phyloP scores from a whole-genome alignment of 139 green algal genomes.

The Chlamydomonas applanata region DNA sequence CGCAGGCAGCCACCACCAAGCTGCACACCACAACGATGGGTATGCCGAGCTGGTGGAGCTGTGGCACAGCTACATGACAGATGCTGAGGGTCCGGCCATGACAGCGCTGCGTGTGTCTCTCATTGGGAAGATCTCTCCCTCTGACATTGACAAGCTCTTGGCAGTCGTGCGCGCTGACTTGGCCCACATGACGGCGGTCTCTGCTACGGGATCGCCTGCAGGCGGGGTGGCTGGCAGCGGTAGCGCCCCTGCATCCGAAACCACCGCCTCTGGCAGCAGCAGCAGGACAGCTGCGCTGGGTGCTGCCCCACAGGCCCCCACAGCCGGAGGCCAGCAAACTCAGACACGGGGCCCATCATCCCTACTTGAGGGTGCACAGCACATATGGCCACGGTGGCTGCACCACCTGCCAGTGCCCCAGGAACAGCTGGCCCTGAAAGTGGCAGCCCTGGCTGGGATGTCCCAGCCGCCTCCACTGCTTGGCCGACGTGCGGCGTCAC shows the following conservation, averaged over 20 bases:
- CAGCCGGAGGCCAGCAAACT: too few relatives aligned
- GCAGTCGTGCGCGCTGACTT: slow-evolving; percentile 4
- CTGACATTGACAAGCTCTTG: slow-evolving; percentile 24
- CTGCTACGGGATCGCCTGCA: too few relatives aligned
- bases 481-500: too few relatives aligned
- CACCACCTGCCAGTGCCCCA: not conserved
- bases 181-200: too few relatives aligned
- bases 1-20: too few relatives aligned
- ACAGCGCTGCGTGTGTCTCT: slow-evolving; percentile 23
- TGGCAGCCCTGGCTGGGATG: too few relatives aligned
- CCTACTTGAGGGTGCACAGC: not conserved
- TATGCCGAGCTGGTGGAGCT: not conserved
- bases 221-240: too few relatives aligned
- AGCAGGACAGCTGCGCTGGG: not conserved
- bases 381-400: not conserved
- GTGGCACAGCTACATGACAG: slow-evolving; percentile 1
- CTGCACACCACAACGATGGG: too few relatives aligned
- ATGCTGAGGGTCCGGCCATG: slow-evolving; percentile 10
- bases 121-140: slow-evolving; percentile 22
- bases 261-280: not conserved
- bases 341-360: too few relatives aligned
- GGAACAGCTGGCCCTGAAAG: not conserved
- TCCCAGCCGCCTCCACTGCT: too few relatives aligned
- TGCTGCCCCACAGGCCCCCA: not conserved
- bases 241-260: too few relatives aligned